Evolutionary conservation across 345 rosid species (phyloP), one percentile per base, ranked within the genome.

Genomic region (Hypericum perforatum): DNA sequence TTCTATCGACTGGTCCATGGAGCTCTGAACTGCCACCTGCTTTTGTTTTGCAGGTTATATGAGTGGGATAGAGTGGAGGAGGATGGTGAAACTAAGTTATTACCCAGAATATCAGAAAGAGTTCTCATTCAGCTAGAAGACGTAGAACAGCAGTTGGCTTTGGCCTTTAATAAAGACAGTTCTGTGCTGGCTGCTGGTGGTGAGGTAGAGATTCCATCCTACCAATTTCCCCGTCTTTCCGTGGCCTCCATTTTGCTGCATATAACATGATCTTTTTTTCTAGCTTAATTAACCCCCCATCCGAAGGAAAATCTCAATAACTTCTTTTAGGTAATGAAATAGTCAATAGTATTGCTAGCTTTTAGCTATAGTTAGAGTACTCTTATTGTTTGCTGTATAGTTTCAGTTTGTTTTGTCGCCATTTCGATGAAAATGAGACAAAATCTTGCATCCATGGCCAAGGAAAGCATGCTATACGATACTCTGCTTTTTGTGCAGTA

Each of bases 141-240:
- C 64, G 77, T 78, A 59, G 94, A 85, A 45, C 94, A 82, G 62
- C 97, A 82, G 63, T 70, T 89, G 54, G 85, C 87, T 43, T 49
- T 94, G 54, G 78, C 68, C 14, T 94, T 89, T 16, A 71, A 80
- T 72, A 75, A 54, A 44, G 87, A 89, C 11, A 86, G 88, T 42
- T 74, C 94, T 52, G 55, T 65, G 37, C 78, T 89, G 39, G 95
- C 97, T 42, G 63, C 70, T 58, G 99, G 99, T 49, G 82, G 83
- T 0, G 97, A 94, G 97, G 95, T 92, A 78, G 49, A 48, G 55
- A 56, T 65, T 50, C 52, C 62, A 41, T 45, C 45, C 16, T 8
- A 0, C 16, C 49, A 9, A 5, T 22, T 37, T 41, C 53, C 22
- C 48, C 32, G 4, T 10, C 39, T 45, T 47, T 29, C 45, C 49